A percentile compares a stretch with the other conserved stretches of the same genome.
These are phyloP conservation scores for Polyporus tsugae DNA, from an alignment of 1,284 basidiomycete genomes.

Conservation along the genomic window DNA sequence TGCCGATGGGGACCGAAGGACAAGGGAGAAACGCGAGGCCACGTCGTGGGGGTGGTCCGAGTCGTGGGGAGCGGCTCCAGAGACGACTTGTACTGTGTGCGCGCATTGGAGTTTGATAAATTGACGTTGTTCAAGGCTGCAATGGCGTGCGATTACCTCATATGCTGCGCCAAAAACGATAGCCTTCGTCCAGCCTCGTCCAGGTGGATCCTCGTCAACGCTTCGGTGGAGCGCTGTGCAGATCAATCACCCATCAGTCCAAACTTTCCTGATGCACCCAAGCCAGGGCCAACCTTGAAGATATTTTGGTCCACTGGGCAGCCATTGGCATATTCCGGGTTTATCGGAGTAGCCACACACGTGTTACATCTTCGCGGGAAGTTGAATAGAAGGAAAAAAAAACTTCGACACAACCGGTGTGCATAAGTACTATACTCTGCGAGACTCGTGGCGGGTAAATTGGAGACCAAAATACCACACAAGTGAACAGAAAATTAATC, in stretches of 20 bases:
- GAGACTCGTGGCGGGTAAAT: neutral
- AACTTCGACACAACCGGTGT: neutral
- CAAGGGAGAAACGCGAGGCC: neutral
- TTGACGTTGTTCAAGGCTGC: neutral
- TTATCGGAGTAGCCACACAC: neutral
- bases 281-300: neutral
- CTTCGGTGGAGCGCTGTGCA: constrained; percentile 1
- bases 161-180: neutral
- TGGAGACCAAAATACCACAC: neutral
- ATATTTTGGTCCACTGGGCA: neutral
- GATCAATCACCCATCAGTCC: constrained; percentile 8
- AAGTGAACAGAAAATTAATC: neutral
- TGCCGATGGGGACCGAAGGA: neutral
- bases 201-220: neutral
- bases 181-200: neutral
- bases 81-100: neutral
- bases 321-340: neutral
- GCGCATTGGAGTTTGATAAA: constrained; percentile 4
- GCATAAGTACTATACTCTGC: neutral
- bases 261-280: neutral
- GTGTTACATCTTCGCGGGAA: neutral
- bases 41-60: neutral
- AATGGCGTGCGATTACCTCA: constrained; percentile 11
- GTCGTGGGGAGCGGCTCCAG: constrained; percentile 7
- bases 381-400: neutral